Evolutionary conservation across 2,329 filamentous ascomycete species (phyloP), one percentile per base, ranked within the genome.

Genomic region (Metarhizium rileyi): DNA sequence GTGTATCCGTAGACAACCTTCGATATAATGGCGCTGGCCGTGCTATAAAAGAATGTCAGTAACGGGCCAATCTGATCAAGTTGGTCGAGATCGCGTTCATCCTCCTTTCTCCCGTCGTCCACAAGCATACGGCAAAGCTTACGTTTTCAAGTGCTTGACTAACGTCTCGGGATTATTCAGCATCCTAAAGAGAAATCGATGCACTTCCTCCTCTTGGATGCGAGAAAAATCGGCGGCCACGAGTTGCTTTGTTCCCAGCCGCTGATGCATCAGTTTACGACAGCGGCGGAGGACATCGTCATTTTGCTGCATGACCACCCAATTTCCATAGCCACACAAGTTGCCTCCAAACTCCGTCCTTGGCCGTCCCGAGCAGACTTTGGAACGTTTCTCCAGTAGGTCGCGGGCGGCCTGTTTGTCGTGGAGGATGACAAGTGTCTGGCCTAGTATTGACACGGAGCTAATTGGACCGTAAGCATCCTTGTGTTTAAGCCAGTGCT

Each of bases 341-440:
- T 40, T 40, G 36, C 33, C 33, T 14, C 9, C 33, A 36, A 40
- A 22, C n/a, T 36, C 9, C 33, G 33, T 10, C 12, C 4, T 20
- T 23, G 36, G 6, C 6, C 62, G 62, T 2, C 62, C 61, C 35
- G 56, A 60, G 4, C 60, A 46, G 0, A 61, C 63, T 16, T 44
- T 57, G 7, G 28, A 30, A 7, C 28, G 28, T 52, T 66, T 66
- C n/a, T 66, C 65, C 27, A 72, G 50, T 6, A 72, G 57, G 4
- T 69, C 62, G 3, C 59, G 49, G 0, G 66, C 66, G 5, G 65
- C 52, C 8, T 64, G 53, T 46, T 58, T 54, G 49, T 68, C 66
- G 47, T 71, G 63, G 1, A 73, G 46, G 23, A 73, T 55, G 38
- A 74, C 54, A 18, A 72, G 55, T 1, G 66, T 67, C 49, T 62